Conservation (phyloP, 2,329 filamentous ascomycete species). For the Phialophora expanda region DNA sequence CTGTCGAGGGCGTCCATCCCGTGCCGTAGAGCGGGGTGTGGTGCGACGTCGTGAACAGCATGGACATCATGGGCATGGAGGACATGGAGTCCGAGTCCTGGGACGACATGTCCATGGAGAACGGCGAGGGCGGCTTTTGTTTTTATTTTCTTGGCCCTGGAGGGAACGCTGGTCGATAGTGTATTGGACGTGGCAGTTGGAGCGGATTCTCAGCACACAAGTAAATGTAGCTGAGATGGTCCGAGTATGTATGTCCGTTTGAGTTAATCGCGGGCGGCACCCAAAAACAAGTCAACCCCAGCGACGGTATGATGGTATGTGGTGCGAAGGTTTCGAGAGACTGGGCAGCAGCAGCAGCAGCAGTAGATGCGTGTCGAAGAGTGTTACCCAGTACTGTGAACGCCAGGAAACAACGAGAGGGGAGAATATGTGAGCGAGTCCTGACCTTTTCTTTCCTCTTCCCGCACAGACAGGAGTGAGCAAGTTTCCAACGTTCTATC, state of each 20-base stretch:
- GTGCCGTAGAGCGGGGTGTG: slow-evolving; percentile 69
- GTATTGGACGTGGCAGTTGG: not conserved
- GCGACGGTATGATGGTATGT: not conserved
- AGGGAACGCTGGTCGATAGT: not conserved
- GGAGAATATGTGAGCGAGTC: not conserved
- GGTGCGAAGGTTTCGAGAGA: not conserved
- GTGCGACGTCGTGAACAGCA: slow-evolving; percentile 61
- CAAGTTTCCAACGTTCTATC: slow-evolving; percentile 7
- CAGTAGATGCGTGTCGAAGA: not conserved
- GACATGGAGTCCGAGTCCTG: slow-evolving; percentile 11
- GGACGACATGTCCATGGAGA: slow-evolving; percentile 23
- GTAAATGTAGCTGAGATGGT: not conserved
- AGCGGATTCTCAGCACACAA: no score
- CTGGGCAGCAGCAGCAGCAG: not conserved
- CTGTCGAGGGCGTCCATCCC: slow-evolving; percentile 73
- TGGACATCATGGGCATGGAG: slow-evolving; percentile 42
- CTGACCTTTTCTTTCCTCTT: not conserved
- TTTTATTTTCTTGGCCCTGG: not conserved
- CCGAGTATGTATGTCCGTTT: not conserved
- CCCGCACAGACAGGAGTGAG: slow-evolving; percentile 1
- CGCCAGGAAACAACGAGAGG: not conserved
- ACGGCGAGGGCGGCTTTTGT: not conserved
- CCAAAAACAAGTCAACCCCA: not conserved
- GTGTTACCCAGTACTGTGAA: not conserved
- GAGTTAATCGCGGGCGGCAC: not conserved